A percentile compares a stretch with the other conserved stretches of the same genome.
These are phyloP conservation scores for Misopates orontium DNA, from an alignment of 257 asterid species.

Conservation along the genomic window DNA sequence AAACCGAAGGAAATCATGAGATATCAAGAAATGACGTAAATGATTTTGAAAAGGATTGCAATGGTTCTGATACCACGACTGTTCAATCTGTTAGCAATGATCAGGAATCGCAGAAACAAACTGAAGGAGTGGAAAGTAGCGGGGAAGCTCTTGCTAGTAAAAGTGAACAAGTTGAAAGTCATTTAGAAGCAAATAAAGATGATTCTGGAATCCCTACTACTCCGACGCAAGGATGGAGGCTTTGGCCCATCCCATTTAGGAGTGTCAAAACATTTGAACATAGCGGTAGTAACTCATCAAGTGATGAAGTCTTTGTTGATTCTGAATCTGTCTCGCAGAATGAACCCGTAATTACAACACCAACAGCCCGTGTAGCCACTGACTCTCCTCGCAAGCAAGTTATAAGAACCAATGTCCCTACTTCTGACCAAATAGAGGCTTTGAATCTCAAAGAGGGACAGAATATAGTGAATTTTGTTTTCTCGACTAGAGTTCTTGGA, in stretches of 20 bases:
- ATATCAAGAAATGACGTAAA: constrained; percentile 21
- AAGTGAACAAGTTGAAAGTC: constrained; percentile 43
- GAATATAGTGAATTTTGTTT: constrained; percentile 79
- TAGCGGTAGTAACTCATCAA: constrained; percentile 48
- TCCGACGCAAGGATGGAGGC: constrained; percentile 84
- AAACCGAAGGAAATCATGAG: constrained; percentile 39
- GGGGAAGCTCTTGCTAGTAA: constrained; percentile 33
- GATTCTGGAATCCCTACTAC: constrained; percentile 43
- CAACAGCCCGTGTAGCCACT: constrained; percentile 28
- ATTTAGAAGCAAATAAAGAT: constrained; percentile 44
- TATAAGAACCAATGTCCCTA: constrained; percentile 86
- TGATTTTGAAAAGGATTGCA: neutral
- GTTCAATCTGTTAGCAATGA: constrained; percentile 2
- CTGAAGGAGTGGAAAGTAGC: constrained; percentile 31
- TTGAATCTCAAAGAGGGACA: constrained; percentile 94
- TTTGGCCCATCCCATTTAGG: constrained; percentile 92
- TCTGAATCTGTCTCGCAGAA: constrained; percentile 50
- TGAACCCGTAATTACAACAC: constrained; percentile 40
- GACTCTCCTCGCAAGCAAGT: constrained; percentile 81
- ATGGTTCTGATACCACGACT: constrained; percentile 6
- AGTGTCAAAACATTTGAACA: constrained; percentile 78
- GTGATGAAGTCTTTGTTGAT: constrained; percentile 64
- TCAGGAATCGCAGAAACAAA: neutral
- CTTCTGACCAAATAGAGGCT: constrained; percentile 84
- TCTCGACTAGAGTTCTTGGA: constrained; percentile 92